A percentile compares a stretch with the other conserved stretches of the same genome.
These are phyloP conservation scores for Stachybotrys echinatus DNA, from an alignment of 2,329 filamentous ascomycete species.

Conservation along the genomic window DNA sequence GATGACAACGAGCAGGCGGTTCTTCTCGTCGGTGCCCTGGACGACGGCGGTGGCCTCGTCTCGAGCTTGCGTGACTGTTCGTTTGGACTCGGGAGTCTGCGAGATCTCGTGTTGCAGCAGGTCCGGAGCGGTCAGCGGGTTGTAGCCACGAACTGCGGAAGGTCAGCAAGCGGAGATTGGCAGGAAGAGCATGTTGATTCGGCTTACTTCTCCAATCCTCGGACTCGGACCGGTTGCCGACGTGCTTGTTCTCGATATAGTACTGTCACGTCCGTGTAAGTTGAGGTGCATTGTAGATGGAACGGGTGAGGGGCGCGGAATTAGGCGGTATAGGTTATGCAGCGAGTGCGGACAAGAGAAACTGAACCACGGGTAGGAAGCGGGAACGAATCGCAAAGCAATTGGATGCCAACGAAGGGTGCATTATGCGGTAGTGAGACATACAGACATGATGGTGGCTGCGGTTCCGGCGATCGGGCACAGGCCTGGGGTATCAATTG, in stretches of 20 bases:
- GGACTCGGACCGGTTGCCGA: constrained; percentile 67
- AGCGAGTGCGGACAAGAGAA: no score
- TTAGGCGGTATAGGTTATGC: no score
- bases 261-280: constrained; percentile 34
- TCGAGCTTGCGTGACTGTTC: constrained; percentile 56
- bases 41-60: constrained; percentile 65
- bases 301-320: neutral
- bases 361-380: no score
- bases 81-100: constrained; percentile 50
- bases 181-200: constrained; percentile 4
- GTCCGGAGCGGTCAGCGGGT: constrained; percentile 86
- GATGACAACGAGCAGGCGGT: constrained; percentile 67
- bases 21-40: constrained; percentile 58
- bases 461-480: neutral
- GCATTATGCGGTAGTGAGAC: neutral
- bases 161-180: constrained; percentile 13
- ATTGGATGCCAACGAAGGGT: neutral
- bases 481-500: neutral
- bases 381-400: no score
- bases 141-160: constrained; percentile 73
- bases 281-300: neutral
- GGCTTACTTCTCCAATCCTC: constrained; percentile 81
- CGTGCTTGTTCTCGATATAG: constrained; percentile 73
- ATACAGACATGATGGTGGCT: neutral
- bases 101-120: constrained; percentile 91